phyloP scores from a whole-genome alignment of 106 monocot species.

The Dioscorea alata region DNA sequence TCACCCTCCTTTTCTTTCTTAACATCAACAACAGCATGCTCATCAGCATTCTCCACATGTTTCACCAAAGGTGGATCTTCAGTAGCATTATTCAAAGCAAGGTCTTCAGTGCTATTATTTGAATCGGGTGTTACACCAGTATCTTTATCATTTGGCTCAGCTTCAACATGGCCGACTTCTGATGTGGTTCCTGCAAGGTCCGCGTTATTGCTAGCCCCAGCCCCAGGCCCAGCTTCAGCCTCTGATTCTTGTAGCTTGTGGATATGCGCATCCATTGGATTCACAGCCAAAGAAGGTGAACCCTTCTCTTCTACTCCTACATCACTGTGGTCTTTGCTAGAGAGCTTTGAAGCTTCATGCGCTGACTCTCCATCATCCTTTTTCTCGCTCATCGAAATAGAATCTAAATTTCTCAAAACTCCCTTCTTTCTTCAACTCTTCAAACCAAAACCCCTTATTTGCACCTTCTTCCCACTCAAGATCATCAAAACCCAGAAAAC shows the following conservation, averaged over 20 bases:
- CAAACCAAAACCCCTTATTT: too few relatives aligned
- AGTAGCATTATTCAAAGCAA: background rate
- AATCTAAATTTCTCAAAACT: background rate
- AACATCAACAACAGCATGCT: background rate
- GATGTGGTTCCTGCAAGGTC: background rate
- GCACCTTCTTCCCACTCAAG: too few relatives aligned
- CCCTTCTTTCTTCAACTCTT: too few relatives aligned
- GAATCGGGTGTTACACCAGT: too few relatives aligned
- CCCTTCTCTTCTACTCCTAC: background rate
- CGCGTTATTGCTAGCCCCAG: background rate
- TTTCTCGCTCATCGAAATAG: background rate
- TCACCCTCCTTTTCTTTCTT: conserved; percentile 6
- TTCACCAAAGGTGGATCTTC: background rate
- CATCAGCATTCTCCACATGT: background rate
- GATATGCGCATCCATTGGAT: background rate
- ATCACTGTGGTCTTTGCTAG: background rate
- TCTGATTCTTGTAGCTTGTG: background rate
- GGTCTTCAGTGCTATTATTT: background rate
- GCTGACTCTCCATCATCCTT: background rate
- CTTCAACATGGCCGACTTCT: background rate
- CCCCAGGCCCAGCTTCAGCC: background rate
- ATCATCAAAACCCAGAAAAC: too few relatives aligned
- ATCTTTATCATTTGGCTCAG: too few relatives aligned
- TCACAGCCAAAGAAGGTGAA: background rate
- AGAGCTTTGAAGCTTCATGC: background rate